Conservation (phyloP, 2,329 filamentous ascomycete genomes). For the Talaromyces verruculosus region DNA sequence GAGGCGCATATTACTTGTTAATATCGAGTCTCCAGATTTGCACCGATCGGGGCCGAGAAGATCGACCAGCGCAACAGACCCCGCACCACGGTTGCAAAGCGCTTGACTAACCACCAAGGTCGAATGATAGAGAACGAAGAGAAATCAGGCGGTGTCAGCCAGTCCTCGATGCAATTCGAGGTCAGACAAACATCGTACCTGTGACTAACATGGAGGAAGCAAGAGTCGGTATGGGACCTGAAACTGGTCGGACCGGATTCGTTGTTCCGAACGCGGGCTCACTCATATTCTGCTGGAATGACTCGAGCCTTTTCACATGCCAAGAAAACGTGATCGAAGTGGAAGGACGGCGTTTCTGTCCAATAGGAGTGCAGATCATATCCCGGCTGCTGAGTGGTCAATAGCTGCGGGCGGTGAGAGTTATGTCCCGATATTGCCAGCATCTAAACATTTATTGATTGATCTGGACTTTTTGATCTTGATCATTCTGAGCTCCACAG, state of each 20-base stretch:
- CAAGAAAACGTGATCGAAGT: constrained; percentile 11
- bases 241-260: constrained; percentile 6
- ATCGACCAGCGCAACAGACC: constrained; percentile 5
- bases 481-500: not conserved
- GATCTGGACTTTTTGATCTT: not conserved
- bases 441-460: not conserved
- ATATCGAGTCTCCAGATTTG: not conserved
- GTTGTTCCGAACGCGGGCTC: constrained; percentile 4
- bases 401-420: constrained; percentile 14
- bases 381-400: constrained; percentile 12
- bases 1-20: not conserved
- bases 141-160: not conserved
- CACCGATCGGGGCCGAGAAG: constrained; percentile 8
- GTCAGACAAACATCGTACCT: not conserved
- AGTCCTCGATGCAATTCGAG: not conserved
- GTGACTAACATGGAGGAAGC: not conserved
- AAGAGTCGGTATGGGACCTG: not conserved
- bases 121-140: not conserved
- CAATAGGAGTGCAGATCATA: constrained; percentile 5
- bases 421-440: not conserved
- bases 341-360: not conserved
- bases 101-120: not conserved
- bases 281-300: not conserved
- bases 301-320: not conserved
- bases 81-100: constrained; percentile 8